These are phyloP conservation scores for Torulaspora indica DNA, from an alignment of 805 yeast species.

Conservation along the genomic window DNA sequence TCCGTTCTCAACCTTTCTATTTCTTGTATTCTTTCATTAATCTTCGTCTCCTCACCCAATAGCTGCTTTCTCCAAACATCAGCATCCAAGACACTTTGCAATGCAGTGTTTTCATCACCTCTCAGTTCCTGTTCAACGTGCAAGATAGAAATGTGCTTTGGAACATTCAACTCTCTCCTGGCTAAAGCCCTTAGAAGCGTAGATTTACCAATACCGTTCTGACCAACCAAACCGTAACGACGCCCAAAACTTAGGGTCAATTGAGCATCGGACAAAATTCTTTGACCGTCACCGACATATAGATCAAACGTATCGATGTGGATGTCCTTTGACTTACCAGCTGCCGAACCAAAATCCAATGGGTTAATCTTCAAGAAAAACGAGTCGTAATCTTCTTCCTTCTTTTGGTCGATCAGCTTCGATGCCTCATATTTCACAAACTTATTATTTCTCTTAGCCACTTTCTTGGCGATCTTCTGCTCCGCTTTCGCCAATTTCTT, in stretches of 20 bases:
- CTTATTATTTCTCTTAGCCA: constrained; percentile 78
- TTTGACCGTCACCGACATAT: constrained; percentile 91
- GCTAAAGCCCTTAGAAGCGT: constrained; percentile 87
- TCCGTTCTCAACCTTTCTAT: constrained; percentile 64
- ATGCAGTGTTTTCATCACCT: constrained; percentile 87
- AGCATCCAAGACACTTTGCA: constrained; percentile 96
- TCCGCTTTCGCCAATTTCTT: constrained; percentile 97
- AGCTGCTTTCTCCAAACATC: constrained; percentile 98
- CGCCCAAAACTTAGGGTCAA: constrained; percentile 86
- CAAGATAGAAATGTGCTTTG: constrained; percentile 89
- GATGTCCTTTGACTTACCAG: constrained; percentile 97
- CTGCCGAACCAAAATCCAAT: constrained; percentile 77
- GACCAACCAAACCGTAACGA: constrained; percentile 96
- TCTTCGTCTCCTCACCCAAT: constrained; percentile 66
- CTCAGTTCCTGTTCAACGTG: constrained; percentile 96
- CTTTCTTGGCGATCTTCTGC: constrained; percentile 93
- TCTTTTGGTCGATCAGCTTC: constrained; percentile 62
- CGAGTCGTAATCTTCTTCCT: constrained; percentile 80
- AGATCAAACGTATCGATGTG: constrained; percentile 89
- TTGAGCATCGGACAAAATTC: constrained; percentile 84
- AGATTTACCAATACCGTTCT: constrained; percentile 99
- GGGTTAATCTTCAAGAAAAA: constrained; percentile 96
- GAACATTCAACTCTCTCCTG: constrained; percentile 88
- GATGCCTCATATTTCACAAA: constrained; percentile 93
- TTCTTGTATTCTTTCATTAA: constrained; percentile 68